Evolutionary conservation across 2,329 filamentous ascomycete species (phyloP).

Genomic region (Parafenestella ontariensis): DNA sequence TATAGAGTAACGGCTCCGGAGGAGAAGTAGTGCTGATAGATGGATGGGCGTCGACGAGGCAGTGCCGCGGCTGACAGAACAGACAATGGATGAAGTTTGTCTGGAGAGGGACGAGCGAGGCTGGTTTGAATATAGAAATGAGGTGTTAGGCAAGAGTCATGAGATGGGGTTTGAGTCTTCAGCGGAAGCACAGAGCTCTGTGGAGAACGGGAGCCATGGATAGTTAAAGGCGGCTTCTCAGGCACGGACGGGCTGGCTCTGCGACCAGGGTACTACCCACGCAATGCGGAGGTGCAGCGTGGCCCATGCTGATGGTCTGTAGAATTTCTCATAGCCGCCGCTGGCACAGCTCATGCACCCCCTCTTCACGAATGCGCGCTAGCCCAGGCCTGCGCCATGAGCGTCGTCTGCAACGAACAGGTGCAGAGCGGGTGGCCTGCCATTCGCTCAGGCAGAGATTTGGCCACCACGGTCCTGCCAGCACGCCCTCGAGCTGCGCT

Average conservation of each 20-base stretch:
- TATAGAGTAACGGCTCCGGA: constrained; percentile 3
- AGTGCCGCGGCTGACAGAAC: constrained; percentile 2
- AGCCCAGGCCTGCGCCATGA: constrained; percentile 15
- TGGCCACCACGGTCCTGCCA: constrained; percentile 29
- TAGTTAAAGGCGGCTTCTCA: constrained; percentile 34
- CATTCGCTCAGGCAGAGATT: constrained; percentile 25
- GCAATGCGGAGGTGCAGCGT: constrained; percentile 9
- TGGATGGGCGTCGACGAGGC: constrained; percentile 4
- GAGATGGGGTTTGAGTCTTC: constrained; percentile 20
- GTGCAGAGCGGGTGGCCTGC: constrained; percentile 21
- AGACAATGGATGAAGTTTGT: neutral
- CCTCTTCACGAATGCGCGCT: constrained; percentile 19
- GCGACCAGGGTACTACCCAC: neutral
- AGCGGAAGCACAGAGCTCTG: constrained; percentile 29
- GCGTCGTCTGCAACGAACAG: constrained; percentile 24
- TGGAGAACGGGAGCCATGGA: constrained; percentile 37
- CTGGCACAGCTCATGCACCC: constrained; percentile 32
- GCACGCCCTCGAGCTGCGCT: constrained; percentile 8
- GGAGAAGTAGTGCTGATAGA: constrained; percentile 1
- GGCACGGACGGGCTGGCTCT: constrained; percentile 18
- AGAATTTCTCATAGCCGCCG: constrained; percentile 21
- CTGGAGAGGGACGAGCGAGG: constrained; percentile 6
- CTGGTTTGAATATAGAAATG: neutral
- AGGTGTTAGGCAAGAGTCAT: constrained; percentile 26
- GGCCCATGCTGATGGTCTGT: constrained; percentile 24